Conservation (phyloP, 164 flowering plant genomes). For the Vitis labrusca region DNA sequence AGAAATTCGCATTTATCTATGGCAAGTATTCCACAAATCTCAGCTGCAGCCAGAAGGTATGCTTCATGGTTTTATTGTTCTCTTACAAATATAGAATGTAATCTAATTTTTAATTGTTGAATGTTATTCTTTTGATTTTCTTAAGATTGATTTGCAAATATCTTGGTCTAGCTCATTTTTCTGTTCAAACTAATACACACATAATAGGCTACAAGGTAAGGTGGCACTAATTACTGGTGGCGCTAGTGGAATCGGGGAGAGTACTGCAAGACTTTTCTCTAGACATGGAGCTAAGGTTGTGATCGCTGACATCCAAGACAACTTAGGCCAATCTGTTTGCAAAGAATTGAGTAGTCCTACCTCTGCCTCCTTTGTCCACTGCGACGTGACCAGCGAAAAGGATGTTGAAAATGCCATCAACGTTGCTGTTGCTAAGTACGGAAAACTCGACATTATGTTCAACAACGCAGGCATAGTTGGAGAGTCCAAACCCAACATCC, state of each 20-base stretch:
- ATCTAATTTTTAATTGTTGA: too few relatives aligned
- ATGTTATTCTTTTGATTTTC: too few relatives aligned
- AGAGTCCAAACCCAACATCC: conserved; percentile 1
- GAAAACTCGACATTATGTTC: conserved; percentile 41
- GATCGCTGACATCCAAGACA: conserved; percentile 31
- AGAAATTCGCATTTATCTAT: too few relatives aligned
- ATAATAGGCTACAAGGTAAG: conserved; percentile 23
- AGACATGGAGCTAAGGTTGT: conserved; percentile 25
- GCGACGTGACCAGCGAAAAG: conserved; percentile 34
- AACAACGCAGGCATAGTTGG: conserved; percentile 32
- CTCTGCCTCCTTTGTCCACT: conserved; percentile 20
- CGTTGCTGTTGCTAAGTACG: conserved; percentile 16
- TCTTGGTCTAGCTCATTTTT: too few relatives aligned
- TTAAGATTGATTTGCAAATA: too few relatives aligned
- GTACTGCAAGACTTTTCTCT: conserved; percentile 14
- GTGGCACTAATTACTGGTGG: conserved; percentile 27
- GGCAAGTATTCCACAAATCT: too few relatives aligned
- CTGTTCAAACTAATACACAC: too few relatives aligned
- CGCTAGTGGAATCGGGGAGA: conserved; percentile 26
- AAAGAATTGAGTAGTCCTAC: neutral
- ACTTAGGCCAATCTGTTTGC: conserved; percentile 13
- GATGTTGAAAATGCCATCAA: conserved; percentile 30
- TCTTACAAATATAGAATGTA: too few relatives aligned
- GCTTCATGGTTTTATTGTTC: too few relatives aligned
- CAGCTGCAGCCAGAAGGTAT: too few relatives aligned